Evolutionary conservation across 106 monocot genomes (phyloP).

Genomic region (Apostasia shenzhenica): DNA sequence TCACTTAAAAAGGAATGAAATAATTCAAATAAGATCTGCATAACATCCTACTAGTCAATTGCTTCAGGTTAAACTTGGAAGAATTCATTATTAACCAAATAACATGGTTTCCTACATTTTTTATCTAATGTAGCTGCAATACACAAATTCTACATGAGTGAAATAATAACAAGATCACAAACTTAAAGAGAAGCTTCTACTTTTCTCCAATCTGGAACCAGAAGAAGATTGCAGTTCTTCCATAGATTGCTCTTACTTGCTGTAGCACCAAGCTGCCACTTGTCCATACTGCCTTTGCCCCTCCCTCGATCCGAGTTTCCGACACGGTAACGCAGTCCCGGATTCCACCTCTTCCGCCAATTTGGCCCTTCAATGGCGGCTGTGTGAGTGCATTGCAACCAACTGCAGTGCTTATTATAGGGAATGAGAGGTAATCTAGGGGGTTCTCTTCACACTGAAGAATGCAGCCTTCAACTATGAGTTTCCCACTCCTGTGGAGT

Average conservation of each 20-base stretch:
- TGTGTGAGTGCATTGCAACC: conserved; percentile 8
- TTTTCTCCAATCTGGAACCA: conserved; percentile 81
- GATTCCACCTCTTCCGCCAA: neutral
- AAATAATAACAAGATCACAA: neutral
- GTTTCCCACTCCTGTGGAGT: conserved; percentile 73
- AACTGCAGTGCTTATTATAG: conserved; percentile 82
- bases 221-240: conserved; percentile 65
- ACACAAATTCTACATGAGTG: too few species aligned
- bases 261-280: conserved; percentile 68
- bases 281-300: conserved; percentile 79
- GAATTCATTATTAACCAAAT: too few species aligned
- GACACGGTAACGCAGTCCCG: conserved; percentile 58
- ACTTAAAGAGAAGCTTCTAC: neutral
- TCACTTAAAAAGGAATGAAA: too few species aligned
- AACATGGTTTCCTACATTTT: too few species aligned
- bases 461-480: conserved; percentile 81
- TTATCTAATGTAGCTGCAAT: too few species aligned
- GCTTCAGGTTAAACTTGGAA: too few species aligned
- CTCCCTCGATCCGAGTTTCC: conserved; percentile 86
- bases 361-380: conserved; percentile 15
- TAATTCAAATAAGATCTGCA: too few species aligned
- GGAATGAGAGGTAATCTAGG: conserved; percentile 84
- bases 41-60: too few species aligned
- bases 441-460: conserved; percentile 94
- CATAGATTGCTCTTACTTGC: conserved; percentile 86